A percentile compares a stretch with the other conserved stretches of the same genome.
Conservation (phyloP, 352 stramenopile genomes). For the Pythium folliculosum region DNA sequence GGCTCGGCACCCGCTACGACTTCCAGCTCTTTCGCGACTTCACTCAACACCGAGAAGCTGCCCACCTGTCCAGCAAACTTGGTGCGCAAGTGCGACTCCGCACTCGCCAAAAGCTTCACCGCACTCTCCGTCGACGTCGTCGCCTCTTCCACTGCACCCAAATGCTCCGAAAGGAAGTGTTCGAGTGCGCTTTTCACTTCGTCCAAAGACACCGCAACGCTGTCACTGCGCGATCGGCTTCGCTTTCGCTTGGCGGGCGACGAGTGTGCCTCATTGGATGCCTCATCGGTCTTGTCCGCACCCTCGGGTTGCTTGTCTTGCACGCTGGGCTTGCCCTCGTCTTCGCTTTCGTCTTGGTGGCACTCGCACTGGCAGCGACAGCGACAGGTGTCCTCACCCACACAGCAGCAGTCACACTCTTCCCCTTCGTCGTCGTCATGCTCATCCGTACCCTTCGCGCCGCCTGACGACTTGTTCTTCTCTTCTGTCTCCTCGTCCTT, state of each 20-base stretch:
- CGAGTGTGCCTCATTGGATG: background rate
- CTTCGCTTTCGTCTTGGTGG: conserved; percentile 55
- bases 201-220: conserved; percentile 5
- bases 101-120: conserved; percentile 17
- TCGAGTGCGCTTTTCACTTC: conserved; percentile 12
- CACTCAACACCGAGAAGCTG: conserved; percentile 20
- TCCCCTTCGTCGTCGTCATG: conserved; percentile 42
- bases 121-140: conserved; percentile 1
- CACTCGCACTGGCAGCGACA: conserved; percentile 75
- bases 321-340: conserved; percentile 17
- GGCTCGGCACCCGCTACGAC: background rate
- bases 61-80: conserved; percentile 9
- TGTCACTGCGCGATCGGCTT: conserved; percentile 23
- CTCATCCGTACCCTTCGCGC: conserved; percentile 20
- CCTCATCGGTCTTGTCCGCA: background rate
- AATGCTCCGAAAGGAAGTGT: conserved; percentile 6
- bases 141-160: background rate
- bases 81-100: conserved; percentile 18
- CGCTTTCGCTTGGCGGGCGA: conserved; percentile 19
- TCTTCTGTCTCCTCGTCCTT: conserved; percentile 10
- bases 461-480: conserved; percentile 5
- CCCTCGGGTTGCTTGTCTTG: conserved; percentile 10
- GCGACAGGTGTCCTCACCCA: conserved; percentile 37
- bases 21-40: conserved; percentile 22
- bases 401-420: conserved; percentile 46